Evolutionary conservation across 495 filamentous ascomycete species (phyloP).

Genomic region (Hamigera avellanea): DNA sequence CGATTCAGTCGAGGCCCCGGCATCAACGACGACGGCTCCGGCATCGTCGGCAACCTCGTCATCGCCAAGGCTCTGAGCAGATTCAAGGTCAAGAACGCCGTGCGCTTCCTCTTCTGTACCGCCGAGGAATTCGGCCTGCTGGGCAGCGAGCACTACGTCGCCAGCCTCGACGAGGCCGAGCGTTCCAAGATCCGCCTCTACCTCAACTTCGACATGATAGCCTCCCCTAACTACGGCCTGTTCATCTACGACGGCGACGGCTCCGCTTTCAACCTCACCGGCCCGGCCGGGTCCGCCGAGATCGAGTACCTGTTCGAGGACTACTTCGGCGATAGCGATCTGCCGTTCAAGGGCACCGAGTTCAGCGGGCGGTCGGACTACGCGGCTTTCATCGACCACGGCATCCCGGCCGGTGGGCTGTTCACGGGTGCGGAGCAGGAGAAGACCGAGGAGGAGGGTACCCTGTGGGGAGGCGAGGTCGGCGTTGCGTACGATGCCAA

Average conservation of each 20-base stretch:
- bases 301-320: constrained; percentile 53
- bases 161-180: constrained; percentile 31
- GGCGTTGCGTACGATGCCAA: constrained; percentile 49
- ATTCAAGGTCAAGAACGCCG: constrained; percentile 51
- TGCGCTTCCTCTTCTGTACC: constrained; percentile 61
- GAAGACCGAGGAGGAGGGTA: constrained; percentile 49
- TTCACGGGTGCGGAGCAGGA: constrained; percentile 58
- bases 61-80: constrained; percentile 47
- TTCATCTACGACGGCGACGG: constrained; percentile 66
- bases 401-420: constrained; percentile 53
- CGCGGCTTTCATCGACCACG: constrained; percentile 50
- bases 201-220: constrained; percentile 75
- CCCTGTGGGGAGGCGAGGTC: constrained; percentile 47
- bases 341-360: constrained; percentile 34
- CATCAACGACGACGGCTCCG: constrained; percentile 61
- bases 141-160: constrained; percentile 51
- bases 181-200: constrained; percentile 50
- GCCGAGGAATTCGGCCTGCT: constrained; percentile 56
- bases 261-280: constrained; percentile 44
- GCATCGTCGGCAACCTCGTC: constrained; percentile 50
- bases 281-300: constrained; percentile 50
- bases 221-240: constrained; percentile 56
- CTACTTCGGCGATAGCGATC: constrained; percentile 36
- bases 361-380: constrained; percentile 63
- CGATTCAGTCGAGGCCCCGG: constrained; percentile 57